Evolutionary conservation across 1,284 basidiomycete species (phyloP).

Genomic region (Tetrapyrgos nigripes): DNA sequence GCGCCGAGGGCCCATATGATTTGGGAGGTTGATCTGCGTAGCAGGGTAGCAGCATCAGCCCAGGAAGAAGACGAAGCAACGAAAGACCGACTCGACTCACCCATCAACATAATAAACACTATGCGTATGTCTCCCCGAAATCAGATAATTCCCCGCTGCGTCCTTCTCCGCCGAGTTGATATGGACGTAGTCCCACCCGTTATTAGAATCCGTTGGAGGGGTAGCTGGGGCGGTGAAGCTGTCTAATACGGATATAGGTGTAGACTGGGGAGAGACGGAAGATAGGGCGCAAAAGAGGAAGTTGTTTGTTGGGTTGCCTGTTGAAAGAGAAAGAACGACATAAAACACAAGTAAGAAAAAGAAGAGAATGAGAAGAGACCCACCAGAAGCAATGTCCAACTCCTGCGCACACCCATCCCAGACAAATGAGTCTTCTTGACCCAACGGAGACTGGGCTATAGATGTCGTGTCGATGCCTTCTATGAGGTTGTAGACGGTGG

Average conservation of each 20-base stretch:
- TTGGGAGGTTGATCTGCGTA: not conserved
- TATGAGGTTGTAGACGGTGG: not conserved
- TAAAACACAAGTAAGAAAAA: not conserved
- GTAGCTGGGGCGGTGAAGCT: not conserved
- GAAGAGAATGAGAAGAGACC: not conserved
- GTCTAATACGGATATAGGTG: too few species aligned
- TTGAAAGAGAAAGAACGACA: too few species aligned
- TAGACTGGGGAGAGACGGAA: too few species aligned
- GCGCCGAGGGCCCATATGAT: conserved; percentile 13
- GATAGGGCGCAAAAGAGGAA: too few species aligned
- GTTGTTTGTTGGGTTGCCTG: too few species aligned
- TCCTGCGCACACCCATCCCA: not conserved
- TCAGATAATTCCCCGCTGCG: conserved; percentile 1
- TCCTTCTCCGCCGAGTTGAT: conserved; percentile 6
- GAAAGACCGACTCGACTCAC: conserved; percentile 12
- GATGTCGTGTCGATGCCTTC: not conserved
- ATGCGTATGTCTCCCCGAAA: not conserved
- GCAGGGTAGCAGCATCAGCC: not conserved
- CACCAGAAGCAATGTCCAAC: not conserved
- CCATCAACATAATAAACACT: conserved; percentile 3
- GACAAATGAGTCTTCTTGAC: not conserved
- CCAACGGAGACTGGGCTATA: not conserved
- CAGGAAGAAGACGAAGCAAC: conserved; percentile 15
- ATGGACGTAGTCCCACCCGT: not conserved
- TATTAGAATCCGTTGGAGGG: not conserved